Percentiles rank a stretch among this genome's conserved stretches.
These are phyloP conservation scores for Melocanna baccifera DNA, from an alignment of 176 grass and related monocot genomes.

Conservation along the genomic window DNA sequence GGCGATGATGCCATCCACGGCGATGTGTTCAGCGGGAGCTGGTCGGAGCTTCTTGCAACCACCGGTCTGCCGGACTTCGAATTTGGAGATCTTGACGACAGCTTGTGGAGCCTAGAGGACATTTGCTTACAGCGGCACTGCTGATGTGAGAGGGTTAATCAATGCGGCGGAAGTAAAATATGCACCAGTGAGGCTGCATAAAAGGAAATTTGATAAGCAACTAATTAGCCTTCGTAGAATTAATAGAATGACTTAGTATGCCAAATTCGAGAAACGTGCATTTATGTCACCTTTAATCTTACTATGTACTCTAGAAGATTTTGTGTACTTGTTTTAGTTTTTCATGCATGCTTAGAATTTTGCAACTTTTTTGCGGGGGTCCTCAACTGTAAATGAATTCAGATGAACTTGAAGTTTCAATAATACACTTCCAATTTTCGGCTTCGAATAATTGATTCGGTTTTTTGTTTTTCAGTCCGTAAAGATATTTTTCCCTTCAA, in stretches of 20 bases:
- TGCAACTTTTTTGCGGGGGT: not conserved
- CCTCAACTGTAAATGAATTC: not conserved
- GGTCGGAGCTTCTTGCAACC: slow-evolving; percentile 52
- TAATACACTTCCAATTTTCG: not conserved
- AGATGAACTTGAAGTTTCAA: not conserved
- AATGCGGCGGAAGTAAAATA: not conserved
- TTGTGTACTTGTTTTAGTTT: not conserved
- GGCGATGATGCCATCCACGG: not conserved
- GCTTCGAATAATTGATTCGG: too few relatives aligned
- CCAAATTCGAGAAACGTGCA: slow-evolving; percentile 1
- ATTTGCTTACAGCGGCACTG: slow-evolving; percentile 40
- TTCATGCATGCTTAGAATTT: not conserved
- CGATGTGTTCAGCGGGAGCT: slow-evolving; percentile 33
- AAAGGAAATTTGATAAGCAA: not conserved
- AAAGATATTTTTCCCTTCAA: not conserved
- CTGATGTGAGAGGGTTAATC: not conserved
- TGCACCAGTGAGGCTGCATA: not conserved
- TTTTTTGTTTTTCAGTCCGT: not conserved
- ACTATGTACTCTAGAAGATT: not conserved
- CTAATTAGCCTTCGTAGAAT: not conserved
- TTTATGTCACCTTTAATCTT: not conserved
- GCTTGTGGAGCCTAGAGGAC: slow-evolving; percentile 67
- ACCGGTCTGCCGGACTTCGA: slow-evolving; percentile 53
- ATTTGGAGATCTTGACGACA: slow-evolving; percentile 45
- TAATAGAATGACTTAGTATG: not conserved